Percentiles rank a stretch among this genome's conserved stretches.
Evolutionary conservation across 2,329 filamentous ascomycete species (phyloP).

Genomic region (Sphaceloma murrayae): DNA sequence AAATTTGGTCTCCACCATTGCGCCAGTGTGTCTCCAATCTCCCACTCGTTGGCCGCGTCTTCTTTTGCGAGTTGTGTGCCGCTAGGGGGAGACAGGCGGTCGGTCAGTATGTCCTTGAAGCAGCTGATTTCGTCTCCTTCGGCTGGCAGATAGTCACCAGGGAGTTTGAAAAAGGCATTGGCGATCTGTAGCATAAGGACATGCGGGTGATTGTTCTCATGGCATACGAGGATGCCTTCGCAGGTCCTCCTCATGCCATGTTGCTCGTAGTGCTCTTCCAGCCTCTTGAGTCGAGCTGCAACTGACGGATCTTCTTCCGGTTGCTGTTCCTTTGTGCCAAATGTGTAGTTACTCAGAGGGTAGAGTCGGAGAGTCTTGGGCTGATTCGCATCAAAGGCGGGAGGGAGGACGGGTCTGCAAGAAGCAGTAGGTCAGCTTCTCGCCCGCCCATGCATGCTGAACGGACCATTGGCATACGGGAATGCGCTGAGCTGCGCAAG

Average conservation of each 20-base stretch:
- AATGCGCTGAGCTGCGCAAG: conserved; percentile 66
- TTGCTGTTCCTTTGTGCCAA: conserved; percentile 95
- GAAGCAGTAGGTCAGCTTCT: conserved; percentile 10
- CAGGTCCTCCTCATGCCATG: conserved; percentile 97
- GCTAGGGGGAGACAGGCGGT: conserved; percentile 77
- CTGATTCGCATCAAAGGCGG: conserved; percentile 73
- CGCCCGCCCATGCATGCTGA: conserved; percentile 18
- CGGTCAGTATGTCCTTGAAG: conserved; percentile 90
- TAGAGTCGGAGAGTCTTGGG: conserved; percentile 83
- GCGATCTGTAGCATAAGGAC: conserved; percentile 99
- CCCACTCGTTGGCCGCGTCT: conserved; percentile 55
- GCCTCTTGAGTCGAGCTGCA: conserved; percentile 76
- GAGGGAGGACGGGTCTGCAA: conserved; percentile 62
- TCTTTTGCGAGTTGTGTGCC: conserved; percentile 74
- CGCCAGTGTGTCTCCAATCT: conserved; percentile 86
- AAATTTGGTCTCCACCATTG: conserved; percentile 99
- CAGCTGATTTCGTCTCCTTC: conserved; percentile 86
- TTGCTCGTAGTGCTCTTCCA: conserved; percentile 88
- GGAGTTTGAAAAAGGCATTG: conserved; percentile 98
- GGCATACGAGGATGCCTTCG: conserved; percentile 93
- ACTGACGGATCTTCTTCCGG: conserved; percentile 97
- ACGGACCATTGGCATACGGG: conserved; percentile 38
- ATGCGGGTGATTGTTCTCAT: conserved; percentile 98
- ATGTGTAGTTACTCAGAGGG: conserved; percentile 96
- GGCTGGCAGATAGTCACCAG: conserved; percentile 83